phyloP scores from a whole-genome alignment of 768 basidiomycete genomes.

The Leucogyrophana mollusca region DNA sequence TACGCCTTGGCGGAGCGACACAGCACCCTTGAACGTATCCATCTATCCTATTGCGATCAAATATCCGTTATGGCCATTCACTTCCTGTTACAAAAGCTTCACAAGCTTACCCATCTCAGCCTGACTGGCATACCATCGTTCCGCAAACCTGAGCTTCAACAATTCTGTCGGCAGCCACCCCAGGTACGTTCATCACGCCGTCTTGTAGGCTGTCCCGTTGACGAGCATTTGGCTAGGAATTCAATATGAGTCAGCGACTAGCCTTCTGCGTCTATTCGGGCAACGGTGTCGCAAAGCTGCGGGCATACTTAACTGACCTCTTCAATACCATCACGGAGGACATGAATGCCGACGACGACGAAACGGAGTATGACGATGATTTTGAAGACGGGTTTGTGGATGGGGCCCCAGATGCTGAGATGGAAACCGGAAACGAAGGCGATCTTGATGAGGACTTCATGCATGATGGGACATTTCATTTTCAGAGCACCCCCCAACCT shows the following conservation, averaged over 20 bases:
- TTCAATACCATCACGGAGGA: constrained; percentile 75
- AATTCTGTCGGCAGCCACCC: constrained; percentile 88
- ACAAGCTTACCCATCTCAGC: constrained; percentile 90
- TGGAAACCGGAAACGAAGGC: constrained; percentile 34
- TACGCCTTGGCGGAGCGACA: constrained; percentile 85
- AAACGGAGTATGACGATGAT: constrained; percentile 61
- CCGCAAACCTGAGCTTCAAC: constrained; percentile 78
- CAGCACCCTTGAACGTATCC: constrained; percentile 89
- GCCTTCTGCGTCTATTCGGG: constrained; percentile 98
- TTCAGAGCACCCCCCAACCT: constrained; percentile 11
- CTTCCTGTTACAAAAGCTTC: constrained; percentile 84
- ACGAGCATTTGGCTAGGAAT: constrained; percentile 60
- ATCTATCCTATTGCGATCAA: constrained; percentile 96
- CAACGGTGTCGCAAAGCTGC: constrained; percentile 80
- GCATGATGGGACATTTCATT: constrained; percentile 29
- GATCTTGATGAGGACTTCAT: constrained; percentile 51
- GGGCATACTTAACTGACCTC: constrained; percentile 73
- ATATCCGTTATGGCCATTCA: constrained; percentile 90
- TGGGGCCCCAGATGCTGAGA: constrained; percentile 28
- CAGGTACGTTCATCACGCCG: constrained; percentile 49
- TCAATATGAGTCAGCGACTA: constrained; percentile 82
- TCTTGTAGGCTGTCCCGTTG: constrained; percentile 3
- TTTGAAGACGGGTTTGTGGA: constrained; percentile 35
- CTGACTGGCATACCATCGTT: constrained; percentile 97
- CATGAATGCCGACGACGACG: constrained; percentile 62